Evolutionary conservation across 495 filamentous ascomycete genomes (phyloP).

Genomic region (Hypoxylon perforatum): DNA sequence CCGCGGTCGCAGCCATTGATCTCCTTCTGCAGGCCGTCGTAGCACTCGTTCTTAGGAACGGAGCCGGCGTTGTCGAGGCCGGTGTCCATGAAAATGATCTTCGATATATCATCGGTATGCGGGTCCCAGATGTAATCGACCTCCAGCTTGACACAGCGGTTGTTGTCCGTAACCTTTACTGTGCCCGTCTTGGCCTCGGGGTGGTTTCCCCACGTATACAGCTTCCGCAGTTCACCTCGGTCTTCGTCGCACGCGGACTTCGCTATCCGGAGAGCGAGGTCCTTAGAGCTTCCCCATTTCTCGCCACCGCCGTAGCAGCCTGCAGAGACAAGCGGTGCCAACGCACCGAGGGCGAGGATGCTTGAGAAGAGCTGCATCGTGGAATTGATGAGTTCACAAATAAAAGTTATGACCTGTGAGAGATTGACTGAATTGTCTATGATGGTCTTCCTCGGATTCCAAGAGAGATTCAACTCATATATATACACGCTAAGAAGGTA

Average conservation of each 20-base stretch:
- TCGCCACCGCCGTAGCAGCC: neutral
- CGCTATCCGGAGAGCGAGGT: neutral
- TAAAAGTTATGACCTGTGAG: no score
- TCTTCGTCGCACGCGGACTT: neutral
- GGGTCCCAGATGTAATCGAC: neutral
- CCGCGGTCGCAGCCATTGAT: neutral
- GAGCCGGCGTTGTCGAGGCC: neutral
- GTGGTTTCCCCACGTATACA: neutral
- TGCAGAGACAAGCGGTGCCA: neutral
- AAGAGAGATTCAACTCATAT: neutral
- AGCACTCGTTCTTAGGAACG: neutral
- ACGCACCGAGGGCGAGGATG: neutral
- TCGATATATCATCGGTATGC: neutral
- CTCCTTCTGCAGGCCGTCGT: neutral
- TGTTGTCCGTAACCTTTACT: neutral
- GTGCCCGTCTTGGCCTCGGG: neutral
- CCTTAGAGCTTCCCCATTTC: neutral
- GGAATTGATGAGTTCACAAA: neutral
- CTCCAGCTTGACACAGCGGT: neutral
- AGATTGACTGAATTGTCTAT: no score
- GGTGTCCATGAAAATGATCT: neutral
- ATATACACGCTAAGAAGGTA: neutral
- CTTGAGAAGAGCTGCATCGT: neutral
- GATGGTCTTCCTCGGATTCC: neutral
- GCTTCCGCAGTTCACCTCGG: neutral